A percentile compares a stretch with the other conserved stretches of the same genome.
Conservation (phyloP, 495 filamentous ascomycete genomes). For the Tuber magnatum region DNA sequence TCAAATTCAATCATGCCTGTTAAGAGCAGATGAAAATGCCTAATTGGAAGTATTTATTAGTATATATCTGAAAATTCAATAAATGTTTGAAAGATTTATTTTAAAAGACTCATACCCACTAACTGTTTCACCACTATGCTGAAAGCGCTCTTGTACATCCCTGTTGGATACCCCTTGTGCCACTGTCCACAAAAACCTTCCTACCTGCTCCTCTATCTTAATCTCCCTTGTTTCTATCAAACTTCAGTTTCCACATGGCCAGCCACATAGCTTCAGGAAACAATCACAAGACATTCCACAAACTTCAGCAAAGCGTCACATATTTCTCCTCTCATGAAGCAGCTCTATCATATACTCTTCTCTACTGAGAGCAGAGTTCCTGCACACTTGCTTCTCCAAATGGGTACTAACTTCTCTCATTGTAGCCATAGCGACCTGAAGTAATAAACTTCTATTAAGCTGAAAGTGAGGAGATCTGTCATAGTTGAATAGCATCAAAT, state of each 20-base stretch:
- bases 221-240: background rate
- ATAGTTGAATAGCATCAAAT: background rate
- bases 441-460: background rate
- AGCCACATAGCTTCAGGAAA: background rate
- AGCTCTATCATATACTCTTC: background rate
- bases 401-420: background rate
- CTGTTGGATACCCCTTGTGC: background rate
- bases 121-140: background rate
- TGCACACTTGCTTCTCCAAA: background rate
- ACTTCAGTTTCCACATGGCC: background rate
- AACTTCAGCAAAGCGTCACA: background rate
- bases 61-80: background rate
- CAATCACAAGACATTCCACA: background rate
- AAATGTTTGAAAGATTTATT: background rate
- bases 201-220: background rate
- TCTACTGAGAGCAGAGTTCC: background rate
- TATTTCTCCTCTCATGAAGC: background rate
- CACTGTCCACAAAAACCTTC: background rate
- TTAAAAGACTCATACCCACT: background rate
- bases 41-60: background rate
- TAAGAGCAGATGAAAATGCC: background rate
- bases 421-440: background rate
- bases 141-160: background rate
- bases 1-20: background rate
- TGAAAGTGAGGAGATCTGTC: background rate